These are phyloP conservation scores for Teratosphaeria zuluensis DNA, from an alignment of 2,329 filamentous ascomycete genomes.

Conservation along the genomic window DNA sequence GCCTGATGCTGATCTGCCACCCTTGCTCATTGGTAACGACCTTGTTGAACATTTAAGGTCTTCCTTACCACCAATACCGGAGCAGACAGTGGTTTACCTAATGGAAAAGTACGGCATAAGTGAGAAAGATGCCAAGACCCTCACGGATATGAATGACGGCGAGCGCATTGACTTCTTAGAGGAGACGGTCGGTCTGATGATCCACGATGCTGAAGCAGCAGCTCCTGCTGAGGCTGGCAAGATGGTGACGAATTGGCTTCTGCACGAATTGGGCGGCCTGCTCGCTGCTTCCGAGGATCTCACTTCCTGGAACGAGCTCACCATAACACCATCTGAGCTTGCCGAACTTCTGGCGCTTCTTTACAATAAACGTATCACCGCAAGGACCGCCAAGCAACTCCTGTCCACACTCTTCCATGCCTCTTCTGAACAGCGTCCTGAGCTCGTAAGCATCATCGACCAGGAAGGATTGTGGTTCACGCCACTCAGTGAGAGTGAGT, in stretches of 20 bases:
- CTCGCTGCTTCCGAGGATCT: constrained; percentile 24
- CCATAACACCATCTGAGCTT: constrained; percentile 31
- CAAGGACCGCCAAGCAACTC: constrained; percentile 51
- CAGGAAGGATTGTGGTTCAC: constrained; percentile 47
- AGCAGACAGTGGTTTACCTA: constrained; percentile 48
- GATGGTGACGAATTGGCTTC: constrained; percentile 49
- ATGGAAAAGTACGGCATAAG: constrained; percentile 56
- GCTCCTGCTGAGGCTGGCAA: constrained; percentile 31
- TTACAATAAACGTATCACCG: constrained; percentile 36
- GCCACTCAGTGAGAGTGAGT: constrained; percentile 47
- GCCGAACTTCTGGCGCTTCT: constrained; percentile 35
- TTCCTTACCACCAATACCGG: constrained; percentile 62
- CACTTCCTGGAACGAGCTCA: constrained; percentile 32
- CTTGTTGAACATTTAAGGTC: constrained; percentile 54
- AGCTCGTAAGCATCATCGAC: constrained; percentile 45
- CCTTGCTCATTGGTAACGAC: constrained; percentile 63
- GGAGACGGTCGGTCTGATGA: constrained; percentile 47
- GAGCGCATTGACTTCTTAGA: constrained; percentile 75
- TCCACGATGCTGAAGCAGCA: constrained; percentile 17
- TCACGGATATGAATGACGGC: constrained; percentile 69
- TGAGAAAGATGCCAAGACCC: constrained; percentile 70
- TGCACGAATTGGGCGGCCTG: constrained; percentile 43
- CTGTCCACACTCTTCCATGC: constrained; percentile 47
- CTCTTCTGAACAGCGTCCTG: constrained; percentile 26
- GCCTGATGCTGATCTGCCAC: constrained; percentile 85